These are phyloP conservation scores for Irpex sp. DNA, from an alignment of 1,284 basidiomycete genomes.

Conservation along the genomic window DNA sequence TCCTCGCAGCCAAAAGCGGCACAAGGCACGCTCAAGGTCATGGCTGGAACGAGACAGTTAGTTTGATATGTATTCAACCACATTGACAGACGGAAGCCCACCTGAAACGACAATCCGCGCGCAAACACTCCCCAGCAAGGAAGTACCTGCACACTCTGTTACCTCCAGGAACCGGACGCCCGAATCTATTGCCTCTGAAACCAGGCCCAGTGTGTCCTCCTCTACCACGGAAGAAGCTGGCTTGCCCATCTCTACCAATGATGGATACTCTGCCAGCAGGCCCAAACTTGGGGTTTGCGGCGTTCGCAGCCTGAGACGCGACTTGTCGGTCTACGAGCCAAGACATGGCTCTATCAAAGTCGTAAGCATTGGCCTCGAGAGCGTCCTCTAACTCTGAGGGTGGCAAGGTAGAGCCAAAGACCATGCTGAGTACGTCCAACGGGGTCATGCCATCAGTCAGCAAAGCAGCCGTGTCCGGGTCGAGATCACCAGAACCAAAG, in stretches of 20 bases:
- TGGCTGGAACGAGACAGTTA: conserved; percentile 44
- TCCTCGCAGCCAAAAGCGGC: conserved; percentile 96
- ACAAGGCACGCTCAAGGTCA: conserved; percentile 88
- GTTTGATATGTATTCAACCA: neutral
- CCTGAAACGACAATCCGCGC: conserved; percentile 98
- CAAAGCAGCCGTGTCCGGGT: conserved; percentile 49
- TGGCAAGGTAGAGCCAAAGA: conserved; percentile 85
- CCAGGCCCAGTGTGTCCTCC: conserved; percentile 31
- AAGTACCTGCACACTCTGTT: conserved; percentile 93
- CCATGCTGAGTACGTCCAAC: conserved; percentile 90
- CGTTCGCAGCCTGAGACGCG: conserved; percentile 27
- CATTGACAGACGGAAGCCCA: conserved; percentile 23
- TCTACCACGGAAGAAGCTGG: conserved; percentile 34
- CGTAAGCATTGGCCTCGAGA: conserved; percentile 81
- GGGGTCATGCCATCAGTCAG: conserved; percentile 92
- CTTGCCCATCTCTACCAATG: conserved; percentile 46
- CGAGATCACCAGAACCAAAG: conserved; percentile 26
- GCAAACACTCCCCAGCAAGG: conserved; percentile 90
- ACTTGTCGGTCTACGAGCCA: conserved; percentile 78
- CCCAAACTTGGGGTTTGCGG: neutral
- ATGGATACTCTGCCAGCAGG: conserved; percentile 60
- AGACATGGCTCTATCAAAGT: conserved; percentile 92
- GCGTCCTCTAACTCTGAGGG: conserved; percentile 92
- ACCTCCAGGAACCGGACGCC: conserved; percentile 52
- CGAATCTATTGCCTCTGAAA: conserved; percentile 46